Conservation (phyloP, 2,329 filamentous ascomycete genomes). For the Stemphylium lycopersici region DNA sequence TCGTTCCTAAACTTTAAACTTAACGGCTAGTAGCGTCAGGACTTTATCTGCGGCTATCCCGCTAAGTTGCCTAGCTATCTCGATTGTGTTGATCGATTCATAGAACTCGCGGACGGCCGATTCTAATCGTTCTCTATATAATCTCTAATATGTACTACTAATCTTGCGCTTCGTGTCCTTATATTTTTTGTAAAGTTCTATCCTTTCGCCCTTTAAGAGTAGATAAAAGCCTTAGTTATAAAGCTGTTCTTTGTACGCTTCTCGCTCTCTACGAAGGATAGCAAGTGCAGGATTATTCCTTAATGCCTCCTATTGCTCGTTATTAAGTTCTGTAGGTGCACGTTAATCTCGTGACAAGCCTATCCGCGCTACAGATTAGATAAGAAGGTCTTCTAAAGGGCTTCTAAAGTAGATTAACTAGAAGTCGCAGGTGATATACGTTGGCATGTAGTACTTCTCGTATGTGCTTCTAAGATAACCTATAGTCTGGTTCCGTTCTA, state of each 20-base stretch:
- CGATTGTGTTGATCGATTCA: slow-evolving; percentile 20
- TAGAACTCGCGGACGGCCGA: slow-evolving; percentile 18
- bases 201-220: slow-evolving; percentile 16
- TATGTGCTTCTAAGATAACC: slow-evolving; percentile 20
- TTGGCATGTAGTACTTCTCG: slow-evolving; percentile 24
- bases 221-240: slow-evolving; percentile 18
- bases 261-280: slow-evolving; percentile 14
- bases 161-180: slow-evolving; percentile 16
- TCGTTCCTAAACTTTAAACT: slow-evolving; percentile 24
- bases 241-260: slow-evolving; percentile 17
- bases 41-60: slow-evolving; percentile 18
- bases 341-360: slow-evolving; percentile 18
- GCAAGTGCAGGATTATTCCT: slow-evolving; percentile 16
- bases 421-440: slow-evolving; percentile 21
- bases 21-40: slow-evolving; percentile 16
- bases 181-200: slow-evolving; percentile 22
- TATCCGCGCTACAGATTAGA: slow-evolving; percentile 24
- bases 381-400: slow-evolving; percentile 20
- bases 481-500: slow-evolving; percentile 21
- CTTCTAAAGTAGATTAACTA: slow-evolving; percentile 26
- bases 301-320: slow-evolving; percentile 18
- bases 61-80: slow-evolving; percentile 27
- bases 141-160: slow-evolving; percentile 16
- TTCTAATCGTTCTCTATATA: slow-evolving; percentile 18
- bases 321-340: slow-evolving; percentile 19